Percentiles rank a stretch among this genome's conserved stretches.
phyloP scores from a whole-genome alignment of 148 eudicot genomes.

The Rhododendron kiyosumense region DNA sequence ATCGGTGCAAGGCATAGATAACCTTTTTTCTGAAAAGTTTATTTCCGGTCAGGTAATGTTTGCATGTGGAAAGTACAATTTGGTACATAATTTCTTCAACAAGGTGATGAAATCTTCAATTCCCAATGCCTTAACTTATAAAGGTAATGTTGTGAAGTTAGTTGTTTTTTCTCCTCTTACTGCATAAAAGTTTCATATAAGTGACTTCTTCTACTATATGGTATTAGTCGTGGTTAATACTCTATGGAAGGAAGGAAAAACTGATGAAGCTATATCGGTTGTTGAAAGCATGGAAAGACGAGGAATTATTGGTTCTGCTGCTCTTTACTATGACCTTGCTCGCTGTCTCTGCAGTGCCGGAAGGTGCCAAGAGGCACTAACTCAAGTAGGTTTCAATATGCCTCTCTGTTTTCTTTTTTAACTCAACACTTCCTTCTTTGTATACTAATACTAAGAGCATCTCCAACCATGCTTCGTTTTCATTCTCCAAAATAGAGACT shows the following conservation, averaged over 20 bases:
- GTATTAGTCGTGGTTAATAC: conserved; percentile 71
- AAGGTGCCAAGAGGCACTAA: conserved; percentile 74
- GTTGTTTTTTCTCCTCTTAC: not conserved
- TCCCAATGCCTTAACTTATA: conserved; percentile 86
- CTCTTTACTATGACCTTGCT: conserved; percentile 90
- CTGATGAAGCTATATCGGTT: conserved; percentile 62
- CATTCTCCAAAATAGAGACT: not conserved
- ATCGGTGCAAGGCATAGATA: not conserved
- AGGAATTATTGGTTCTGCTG: conserved; percentile 81
- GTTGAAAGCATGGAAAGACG: conserved; percentile 81
- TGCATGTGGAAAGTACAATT: conserved; percentile 77
- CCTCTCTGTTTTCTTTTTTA: not conserved
- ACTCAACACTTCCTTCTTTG: not conserved
- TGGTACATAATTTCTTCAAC: conserved; percentile 77
- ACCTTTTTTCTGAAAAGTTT: not conserved
- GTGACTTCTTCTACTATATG: conserved; percentile 9
- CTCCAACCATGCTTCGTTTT: not conserved
- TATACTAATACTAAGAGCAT: not conserved
- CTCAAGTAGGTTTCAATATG: conserved; percentile 47
- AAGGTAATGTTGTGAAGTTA: conserved; percentile 42
- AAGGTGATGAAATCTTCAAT: conserved; percentile 54
- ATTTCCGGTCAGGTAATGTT: conserved; percentile 66
- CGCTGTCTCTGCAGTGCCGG: conserved; percentile 97
- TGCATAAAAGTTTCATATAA: not conserved
- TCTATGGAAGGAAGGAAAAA: conserved; percentile 81